phyloP scores from a whole-genome alignment of 1,284 basidiomycete genomes.

The Volvariella surrecta region DNA sequence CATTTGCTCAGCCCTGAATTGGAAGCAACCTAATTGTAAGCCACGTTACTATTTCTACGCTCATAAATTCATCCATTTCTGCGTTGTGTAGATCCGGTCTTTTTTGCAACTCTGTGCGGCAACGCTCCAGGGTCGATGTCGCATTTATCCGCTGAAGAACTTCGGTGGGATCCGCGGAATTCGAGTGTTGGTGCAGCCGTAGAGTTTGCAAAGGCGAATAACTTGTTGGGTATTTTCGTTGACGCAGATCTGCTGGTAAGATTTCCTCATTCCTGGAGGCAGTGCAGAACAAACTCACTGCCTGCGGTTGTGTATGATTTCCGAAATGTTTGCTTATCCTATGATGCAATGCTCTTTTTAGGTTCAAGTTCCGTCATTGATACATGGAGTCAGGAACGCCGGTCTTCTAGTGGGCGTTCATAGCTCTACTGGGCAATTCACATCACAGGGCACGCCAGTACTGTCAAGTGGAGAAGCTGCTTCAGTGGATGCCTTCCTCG shows the following conservation, averaged over 20 bases:
- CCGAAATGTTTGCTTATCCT: not conserved
- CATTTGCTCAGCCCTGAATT: slow-evolving; percentile 86
- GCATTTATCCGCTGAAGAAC: slow-evolving; percentile 31
- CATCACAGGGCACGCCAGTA: not conserved
- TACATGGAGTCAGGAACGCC: slow-evolving; percentile 80
- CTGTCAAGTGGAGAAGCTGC: slow-evolving; percentile 28
- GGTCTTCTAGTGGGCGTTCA: slow-evolving; percentile 84
- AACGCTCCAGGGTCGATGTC: slow-evolving; percentile 22
- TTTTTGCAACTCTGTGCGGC: slow-evolving; percentile 87
- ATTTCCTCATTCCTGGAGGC: not conserved
- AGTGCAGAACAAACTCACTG: not conserved
- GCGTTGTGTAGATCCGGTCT: slow-evolving; percentile 85
- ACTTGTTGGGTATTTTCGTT: slow-evolving; percentile 88
- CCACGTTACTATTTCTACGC: slow-evolving; percentile 6
- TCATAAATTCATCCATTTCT: slow-evolving; percentile 7
- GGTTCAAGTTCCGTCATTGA: slow-evolving; percentile 74
- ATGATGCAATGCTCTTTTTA: slow-evolving; percentile 17
- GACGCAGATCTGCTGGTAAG: slow-evolving; percentile 81
- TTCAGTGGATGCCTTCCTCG: slow-evolving; percentile 58
- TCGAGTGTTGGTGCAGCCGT: slow-evolving; percentile 85
- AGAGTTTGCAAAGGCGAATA: slow-evolving; percentile 91
- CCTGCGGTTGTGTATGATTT: slow-evolving; percentile 1
- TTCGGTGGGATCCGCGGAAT: slow-evolving; percentile 46
- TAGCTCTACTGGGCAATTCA: slow-evolving; percentile 24
- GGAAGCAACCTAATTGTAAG: slow-evolving; percentile 99